Evolutionary conservation across 306 rosid species (phyloP), one percentile per base, ranked within the genome.

Genomic region (Acacia melanoxylon): DNA sequence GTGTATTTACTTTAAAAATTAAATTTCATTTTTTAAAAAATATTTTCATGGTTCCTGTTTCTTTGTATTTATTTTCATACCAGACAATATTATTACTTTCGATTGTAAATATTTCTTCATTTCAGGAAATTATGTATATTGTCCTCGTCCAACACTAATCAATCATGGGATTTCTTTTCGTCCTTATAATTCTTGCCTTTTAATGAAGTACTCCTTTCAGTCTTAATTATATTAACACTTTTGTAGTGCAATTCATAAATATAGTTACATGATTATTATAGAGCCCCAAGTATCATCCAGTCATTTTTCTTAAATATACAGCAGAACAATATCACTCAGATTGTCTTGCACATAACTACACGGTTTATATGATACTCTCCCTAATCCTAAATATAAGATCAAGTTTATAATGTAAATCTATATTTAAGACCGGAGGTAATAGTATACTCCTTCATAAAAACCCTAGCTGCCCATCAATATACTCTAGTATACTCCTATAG

Each of bases 141-240:
- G 10, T 20, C 2, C 61, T 56, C 4, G 63, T 29, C 3, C 22
- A 58, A 58, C 63, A 8, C 63, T 58, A n/a, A n/a, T 63, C 37
- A 70, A 62, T 80, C 40, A 49, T 46, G 65, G 20, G 41, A 46
- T 16, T 13, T 72, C 42, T 16, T 72, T 78, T 71, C 17, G 46
- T 58, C 78, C 37, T 45, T 44, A 80, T 80, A 71, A 80, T 80
- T 41, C 24, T 1, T 59, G 31, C 10, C 78, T 71, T 80, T 79
- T 12, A 37, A 56, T 56, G n/a, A n/a, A 56, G 62, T n/a, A 8
- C 2, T 56, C 62, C 27, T n/a, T 56, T 56, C 62, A n/a, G 24
- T n/a, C n/a, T n/a, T n/a, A n/a, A n/a, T n/a, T n/a, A n/a, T n/a
- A n/a, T n/a, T n/a, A n/a, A n/a, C n/a, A n/a, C n/a, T n/a, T n/a